A percentile compares a stretch with the other conserved stretches of the same genome.
Evolutionary conservation across 2,329 filamentous ascomycete species (phyloP).

Genomic region (Cercospora beticola): DNA sequence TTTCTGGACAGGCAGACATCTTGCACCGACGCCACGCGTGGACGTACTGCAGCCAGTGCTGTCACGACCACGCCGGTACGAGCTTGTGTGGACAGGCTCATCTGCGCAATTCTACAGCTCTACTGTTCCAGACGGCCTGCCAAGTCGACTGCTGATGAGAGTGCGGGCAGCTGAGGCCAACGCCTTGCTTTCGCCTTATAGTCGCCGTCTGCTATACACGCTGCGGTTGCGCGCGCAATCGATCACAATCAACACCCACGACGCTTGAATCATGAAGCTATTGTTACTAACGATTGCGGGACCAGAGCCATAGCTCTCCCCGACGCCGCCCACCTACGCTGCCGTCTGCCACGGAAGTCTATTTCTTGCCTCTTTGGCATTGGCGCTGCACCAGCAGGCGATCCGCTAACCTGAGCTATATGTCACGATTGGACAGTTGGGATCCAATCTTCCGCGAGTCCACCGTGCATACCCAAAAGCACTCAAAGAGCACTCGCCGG

Average conservation of each 20-base stretch:
- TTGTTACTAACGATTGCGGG: not conserved
- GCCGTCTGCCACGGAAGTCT: not conserved
- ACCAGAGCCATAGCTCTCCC: not conserved
- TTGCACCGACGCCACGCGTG: not conserved
- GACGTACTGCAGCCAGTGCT: not conserved
- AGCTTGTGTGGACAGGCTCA: not conserved
- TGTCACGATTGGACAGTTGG: slow-evolving; percentile 3
- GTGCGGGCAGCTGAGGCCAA: not conserved
- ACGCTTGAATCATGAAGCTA: slow-evolving; percentile 5
- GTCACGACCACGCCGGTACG: not conserved
- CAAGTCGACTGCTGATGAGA: not conserved
- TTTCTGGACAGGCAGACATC: not conserved
- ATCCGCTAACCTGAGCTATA: slow-evolving; percentile 3
- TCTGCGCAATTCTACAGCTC: not conserved
- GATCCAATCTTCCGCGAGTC: not conserved
- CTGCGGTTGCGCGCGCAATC: not conserved
- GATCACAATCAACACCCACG: not conserved
- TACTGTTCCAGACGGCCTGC: not conserved
- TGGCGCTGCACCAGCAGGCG: not conserved
- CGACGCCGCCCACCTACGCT: not conserved
- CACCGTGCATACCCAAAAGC: slow-evolving; percentile 1
- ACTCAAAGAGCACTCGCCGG: not conserved
- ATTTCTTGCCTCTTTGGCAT: slow-evolving; percentile 6
- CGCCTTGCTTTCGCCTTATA: not conserved
- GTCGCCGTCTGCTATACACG: not conserved